Conservation (phyloP, 306 rosid genomes). For the Quercus parvula region DNA sequence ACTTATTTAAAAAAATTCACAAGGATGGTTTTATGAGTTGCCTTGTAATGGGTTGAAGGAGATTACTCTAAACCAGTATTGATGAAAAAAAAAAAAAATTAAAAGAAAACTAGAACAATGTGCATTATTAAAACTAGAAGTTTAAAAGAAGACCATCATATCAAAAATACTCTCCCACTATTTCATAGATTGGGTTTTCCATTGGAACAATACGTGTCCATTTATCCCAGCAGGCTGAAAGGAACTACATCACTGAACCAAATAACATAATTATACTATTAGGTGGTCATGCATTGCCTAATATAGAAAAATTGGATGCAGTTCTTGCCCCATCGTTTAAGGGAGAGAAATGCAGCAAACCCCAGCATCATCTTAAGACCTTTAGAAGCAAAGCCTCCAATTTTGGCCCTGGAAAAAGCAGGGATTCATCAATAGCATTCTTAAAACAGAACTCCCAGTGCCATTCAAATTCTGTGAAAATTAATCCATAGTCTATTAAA, state of each 20-base stretch:
- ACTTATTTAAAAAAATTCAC: background rate
- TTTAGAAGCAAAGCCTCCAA: conserved; percentile 46
- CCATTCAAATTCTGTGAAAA: conserved; percentile 4
- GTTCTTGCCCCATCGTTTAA: conserved; percentile 13
- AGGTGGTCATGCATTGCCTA: conserved; percentile 4
- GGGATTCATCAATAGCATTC: conserved; percentile 34
- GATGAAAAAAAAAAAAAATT: too few relatives aligned
- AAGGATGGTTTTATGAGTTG: too few relatives aligned
- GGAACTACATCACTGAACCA: conserved; percentile 12
- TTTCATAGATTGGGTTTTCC: conserved; percentile 11
- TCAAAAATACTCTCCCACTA: conserved; percentile 5
- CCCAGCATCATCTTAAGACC: conserved; percentile 31
- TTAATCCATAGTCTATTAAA: background rate
- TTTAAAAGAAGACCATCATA: conserved; percentile 5
- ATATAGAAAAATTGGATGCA: conserved; percentile 10
- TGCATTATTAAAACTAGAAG: background rate
- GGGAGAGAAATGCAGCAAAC: conserved; percentile 15
- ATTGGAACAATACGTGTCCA: conserved; percentile 12
- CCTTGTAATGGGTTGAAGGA: too few relatives aligned
- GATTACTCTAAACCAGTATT: too few relatives aligned
- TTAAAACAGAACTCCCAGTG: conserved; percentile 6
- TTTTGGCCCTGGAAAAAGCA: conserved; percentile 47
- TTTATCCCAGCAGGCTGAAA: conserved; percentile 19
- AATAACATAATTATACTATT: conserved; percentile 1
- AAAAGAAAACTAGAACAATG: background rate